Percentiles rank a stretch among this genome's conserved stretches.
phyloP scores from a whole-genome alignment of 768 basidiomycete species.

The Mycena vulgaris region DNA sequence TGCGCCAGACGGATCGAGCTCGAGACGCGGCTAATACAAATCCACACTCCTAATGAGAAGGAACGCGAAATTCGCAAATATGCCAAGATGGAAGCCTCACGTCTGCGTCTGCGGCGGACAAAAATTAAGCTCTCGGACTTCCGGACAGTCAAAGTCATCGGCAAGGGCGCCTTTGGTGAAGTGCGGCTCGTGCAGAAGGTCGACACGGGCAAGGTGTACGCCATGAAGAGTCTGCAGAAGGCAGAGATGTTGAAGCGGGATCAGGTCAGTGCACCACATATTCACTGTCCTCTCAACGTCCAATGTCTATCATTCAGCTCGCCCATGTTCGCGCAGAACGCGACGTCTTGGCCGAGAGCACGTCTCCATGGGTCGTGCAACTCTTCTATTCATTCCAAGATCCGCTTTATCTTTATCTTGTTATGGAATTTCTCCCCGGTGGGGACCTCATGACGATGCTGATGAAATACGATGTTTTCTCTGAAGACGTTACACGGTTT shows the following conservation, averaged over 20 bases:
- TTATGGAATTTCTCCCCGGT: slow-evolving; percentile 91
- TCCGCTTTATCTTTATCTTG: slow-evolving; percentile 93
- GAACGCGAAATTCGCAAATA: slow-evolving; percentile 91
- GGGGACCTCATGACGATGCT: slow-evolving; percentile 99
- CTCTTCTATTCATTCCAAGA: slow-evolving; percentile 99
- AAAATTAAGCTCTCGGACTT: slow-evolving; percentile 96
- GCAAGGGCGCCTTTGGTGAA: slow-evolving; percentile 99
- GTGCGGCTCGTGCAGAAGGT: slow-evolving; percentile 96
- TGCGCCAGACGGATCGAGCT: slow-evolving; percentile 85
- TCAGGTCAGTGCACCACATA: slow-evolving; percentile 72
- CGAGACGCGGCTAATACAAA: slow-evolving; percentile 87
- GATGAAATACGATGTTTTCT: slow-evolving; percentile 99
- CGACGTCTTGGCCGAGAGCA: slow-evolving; percentile 96
- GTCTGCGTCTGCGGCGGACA: slow-evolving; percentile 92
- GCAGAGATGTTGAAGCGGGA: slow-evolving; percentile 99
- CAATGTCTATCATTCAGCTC: slow-evolving; percentile 66
- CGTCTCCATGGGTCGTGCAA: slow-evolving; percentile 97
- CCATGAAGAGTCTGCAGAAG: slow-evolving; percentile 99
- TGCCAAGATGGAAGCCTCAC: slow-evolving; percentile 89
- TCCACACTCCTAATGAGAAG: slow-evolving; percentile 84
- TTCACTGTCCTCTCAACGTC: neutral
- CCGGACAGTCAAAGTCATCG: slow-evolving; percentile 97
- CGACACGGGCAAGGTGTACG: slow-evolving; percentile 98
- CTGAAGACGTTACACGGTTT: slow-evolving; percentile 97
- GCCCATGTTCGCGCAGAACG: slow-evolving; percentile 98